Evolutionary conservation across 2,329 filamentous ascomycete species (phyloP), one percentile per base, ranked within the genome.

Genomic region (Sporothrix dimorphospora): DNA sequence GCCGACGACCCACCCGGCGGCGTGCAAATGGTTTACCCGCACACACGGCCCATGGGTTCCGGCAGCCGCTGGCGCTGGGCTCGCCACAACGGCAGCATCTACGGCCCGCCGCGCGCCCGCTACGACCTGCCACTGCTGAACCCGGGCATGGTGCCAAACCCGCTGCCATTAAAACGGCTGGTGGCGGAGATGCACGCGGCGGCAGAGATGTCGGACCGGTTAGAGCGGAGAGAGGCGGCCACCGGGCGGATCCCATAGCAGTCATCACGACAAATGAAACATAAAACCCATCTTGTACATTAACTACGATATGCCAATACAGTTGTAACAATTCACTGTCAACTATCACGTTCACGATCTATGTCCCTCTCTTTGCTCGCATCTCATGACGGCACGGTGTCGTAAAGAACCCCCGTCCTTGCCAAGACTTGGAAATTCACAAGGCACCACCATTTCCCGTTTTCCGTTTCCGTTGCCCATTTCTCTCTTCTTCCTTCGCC

Each of bases 51-150:
- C n/a, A 40, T 24, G 38, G 59, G 59, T 11, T 63, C 59, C 38
- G 59, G 59, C 59, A 42, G 38, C 59, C 59, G 59, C 11, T 45
- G n/a, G 59, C 59, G 40, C 11, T 63, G 59, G 59, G 59, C 21
- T 1, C 59, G 63, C 16, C 24, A 49, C 11, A 49, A 49, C 19
- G 59, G 34, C n/a, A 45, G 21, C 21, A 12, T 66, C 21, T 66
- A 66, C 16, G 63, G 63, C 9, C 42, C 42, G 12, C 63, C 63
- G n/a, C 63, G 42, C 6, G 42, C 16, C 24, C 42, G 24, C 24
- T 68, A 68, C 30, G 47, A 68, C 14, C 24, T 68, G 27, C 30
- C 30, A n/a, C 19, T 38, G 8, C 11, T 68, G 6, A 68, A 68
- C 47, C 27, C 27, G 30, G 65, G 27, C 47, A 68, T 68, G 65